Evolutionary conservation across 2,329 filamentous ascomycete species (phyloP), one percentile per base, ranked within the genome.

Genomic region (Zymoseptoria brevis): DNA sequence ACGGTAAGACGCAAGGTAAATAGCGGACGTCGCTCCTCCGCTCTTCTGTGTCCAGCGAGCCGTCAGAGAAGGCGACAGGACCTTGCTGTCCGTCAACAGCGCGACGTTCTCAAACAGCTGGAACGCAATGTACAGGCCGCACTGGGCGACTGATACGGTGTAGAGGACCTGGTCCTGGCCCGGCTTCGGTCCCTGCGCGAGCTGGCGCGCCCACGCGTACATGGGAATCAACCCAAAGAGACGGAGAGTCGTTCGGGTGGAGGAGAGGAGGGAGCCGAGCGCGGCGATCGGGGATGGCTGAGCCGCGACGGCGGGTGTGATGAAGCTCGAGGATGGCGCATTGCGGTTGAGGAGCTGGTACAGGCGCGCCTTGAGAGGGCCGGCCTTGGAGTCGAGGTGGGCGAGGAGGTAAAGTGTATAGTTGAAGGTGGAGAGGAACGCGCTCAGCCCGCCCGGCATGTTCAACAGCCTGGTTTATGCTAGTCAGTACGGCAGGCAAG

Each of bases 401-500:
- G 54, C 45, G 54, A 56, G 54, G 35, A 56, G 54, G 41, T 49
- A 56, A 13, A 45, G 54, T 1, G 54, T 48, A 21, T 56, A 56
- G 68, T 77, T 78, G 69, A 77, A 72, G 53, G 76, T 77, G 54
- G 75, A 77, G 66, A 78, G 75, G 70, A 76, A 75, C 21, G 75
- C 66, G 62, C 71, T 73, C 63, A 77, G 71, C 51, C 76, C 76
- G 68, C 76, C 76, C 19, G 76, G 76, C 51, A 69, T 72, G 58
- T 75, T 74, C 54, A 78, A 71, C 24, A 77, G 68, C 68, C 76
- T 78, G 56, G 35, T 11, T 45, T 45, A 7, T 45, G 35, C 35
- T 45, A n/a, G 35, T 45, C 13, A 45, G 35, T 58, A 51, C 22
- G 30, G 53, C 41, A 54, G 22, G 53, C 54, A 55, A 57, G 50